phyloP scores from a whole-genome alignment of 257 asterid genomes.

The Thymus quinquecostatus region DNA sequence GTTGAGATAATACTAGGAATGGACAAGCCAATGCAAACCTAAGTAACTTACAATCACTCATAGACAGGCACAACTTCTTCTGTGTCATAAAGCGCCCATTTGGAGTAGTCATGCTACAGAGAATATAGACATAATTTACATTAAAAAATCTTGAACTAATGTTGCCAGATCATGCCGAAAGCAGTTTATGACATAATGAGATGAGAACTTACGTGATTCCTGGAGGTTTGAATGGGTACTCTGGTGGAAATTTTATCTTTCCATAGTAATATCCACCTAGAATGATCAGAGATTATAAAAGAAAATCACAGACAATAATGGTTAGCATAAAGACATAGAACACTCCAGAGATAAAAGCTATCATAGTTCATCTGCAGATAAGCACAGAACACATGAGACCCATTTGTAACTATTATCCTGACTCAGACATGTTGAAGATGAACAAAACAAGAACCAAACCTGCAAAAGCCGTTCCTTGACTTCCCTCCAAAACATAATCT shows the following conservation, averaged over 20 bases:
- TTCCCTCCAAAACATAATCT: conserved; percentile 99
- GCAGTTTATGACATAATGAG: conserved; percentile 13
- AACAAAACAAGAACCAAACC: conserved; percentile 53
- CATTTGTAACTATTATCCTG: conserved; percentile 21
- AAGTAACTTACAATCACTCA: conserved; percentile 77
- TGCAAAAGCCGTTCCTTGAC: conserved; percentile 98
- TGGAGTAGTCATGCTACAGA: conserved; percentile 77
- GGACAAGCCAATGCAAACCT: conserved; percentile 9
- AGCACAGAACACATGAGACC: conserved; percentile 9
- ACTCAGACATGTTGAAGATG: conserved; percentile 20
- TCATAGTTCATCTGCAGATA: conserved; percentile 25
- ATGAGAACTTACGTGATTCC: conserved; percentile 67
- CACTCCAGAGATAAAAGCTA: conserved; percentile 14
- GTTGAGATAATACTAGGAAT: conserved; percentile 13
- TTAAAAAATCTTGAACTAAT: conserved; percentile 6
- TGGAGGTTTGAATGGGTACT: conserved; percentile 95
- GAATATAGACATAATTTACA: conserved; percentile 28
- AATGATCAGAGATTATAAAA: conserved; percentile 25
- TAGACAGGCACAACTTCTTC: conserved; percentile 90
- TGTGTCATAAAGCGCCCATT: conserved; percentile 94
- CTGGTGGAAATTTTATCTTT: conserved; percentile 94
- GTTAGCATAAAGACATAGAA: conserved; percentile 10
- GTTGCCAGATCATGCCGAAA: conserved; percentile 18
- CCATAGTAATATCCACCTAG: conserved; percentile 97
- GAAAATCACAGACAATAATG: conserved; percentile 27